Base-by-base conservation (phyloP, 345 rosid species). In the Cochlearia excelsa region DNA sequence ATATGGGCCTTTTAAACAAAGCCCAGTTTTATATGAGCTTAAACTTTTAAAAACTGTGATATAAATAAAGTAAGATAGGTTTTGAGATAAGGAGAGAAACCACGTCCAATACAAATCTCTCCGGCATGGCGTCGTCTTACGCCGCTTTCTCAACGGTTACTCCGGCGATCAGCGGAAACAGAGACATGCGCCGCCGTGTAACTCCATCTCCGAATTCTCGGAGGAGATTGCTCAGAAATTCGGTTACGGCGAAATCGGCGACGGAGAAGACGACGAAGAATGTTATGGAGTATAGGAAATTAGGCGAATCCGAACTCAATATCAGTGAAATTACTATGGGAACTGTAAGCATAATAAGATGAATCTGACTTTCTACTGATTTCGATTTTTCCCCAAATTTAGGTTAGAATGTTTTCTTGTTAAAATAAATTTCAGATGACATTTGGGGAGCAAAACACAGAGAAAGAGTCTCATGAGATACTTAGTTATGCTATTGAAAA, bases 391-490 rank as follows among this genome's bases (percentile, higher is more conserved):
- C 23, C 23, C 23, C 23, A 16, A 16, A 16, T 16, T 16, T 16
- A 16, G 23, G 37, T 34, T 34, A 34, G 37, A 33, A 33, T 47
- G 50, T 40, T 9, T 9, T 40, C 3, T 40, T 40, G 16, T 9
- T 43, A 26, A 1, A 38, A 34, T 29, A 4, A 11, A 16, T 41
- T 73, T 66, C 83, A 85, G 95, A 87, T 90, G 97, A 87, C 94
- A 44, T 90, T 87, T 72, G 97, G 97, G 39, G 73, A 82, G 72
- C 94, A 90, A 73, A 90, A 85, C 57, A 83, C 91, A 5, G 95
- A 87, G 83, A 79, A 82, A 66, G 95, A 86, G 74, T 80, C 96
- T 61, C 98, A 88, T 73, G 87, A 80, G 41, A 83, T 88, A 9
- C 85, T 86, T 54, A 78, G 79, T 76, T 88, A 77, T 76, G 79